phyloP scores from a whole-genome alignment of 495 filamentous ascomycete genomes.

The Podospora bellae-mahoneyi region DNA sequence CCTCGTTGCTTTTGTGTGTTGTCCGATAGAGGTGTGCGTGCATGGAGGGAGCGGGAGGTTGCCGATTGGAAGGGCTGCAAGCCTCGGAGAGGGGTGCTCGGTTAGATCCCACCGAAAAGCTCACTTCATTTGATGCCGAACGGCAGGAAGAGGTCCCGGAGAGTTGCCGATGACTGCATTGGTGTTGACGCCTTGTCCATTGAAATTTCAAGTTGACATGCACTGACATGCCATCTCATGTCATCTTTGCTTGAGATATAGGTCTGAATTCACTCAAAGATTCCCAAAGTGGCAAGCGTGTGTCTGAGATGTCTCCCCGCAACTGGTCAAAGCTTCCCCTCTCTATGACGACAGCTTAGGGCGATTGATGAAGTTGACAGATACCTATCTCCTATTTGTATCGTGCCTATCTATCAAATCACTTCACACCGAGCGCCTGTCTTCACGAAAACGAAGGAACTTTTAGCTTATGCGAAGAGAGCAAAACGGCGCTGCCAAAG shows the following conservation, averaged over 20 bases:
- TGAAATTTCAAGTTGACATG: no score
- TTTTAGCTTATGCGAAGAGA: no score
- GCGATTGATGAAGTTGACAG: no score
- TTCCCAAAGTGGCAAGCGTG: background rate
- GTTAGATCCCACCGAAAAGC: slow-evolving; percentile 4
- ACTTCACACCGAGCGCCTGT: no score
- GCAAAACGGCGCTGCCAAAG: background rate
- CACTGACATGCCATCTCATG: no score
- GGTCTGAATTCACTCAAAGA: background rate
- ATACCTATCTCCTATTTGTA: no score
- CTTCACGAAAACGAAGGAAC: no score
- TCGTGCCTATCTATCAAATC: no score
- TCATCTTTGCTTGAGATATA: background rate
- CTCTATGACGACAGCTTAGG: no score
- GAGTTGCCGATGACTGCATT: background rate
- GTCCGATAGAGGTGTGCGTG: background rate
- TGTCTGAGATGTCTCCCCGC: background rate
- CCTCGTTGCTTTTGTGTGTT: background rate
- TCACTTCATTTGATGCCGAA: background rate
- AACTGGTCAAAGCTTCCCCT: background rate
- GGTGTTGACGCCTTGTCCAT: background rate
- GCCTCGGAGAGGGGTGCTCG: background rate
- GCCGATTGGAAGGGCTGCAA: slow-evolving; percentile 12
- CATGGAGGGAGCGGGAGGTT: slow-evolving; percentile 4
- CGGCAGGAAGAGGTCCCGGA: background rate